Conservation (phyloP, 495 filamentous ascomycete genomes). For the Penicillium chermesinum region DNA sequence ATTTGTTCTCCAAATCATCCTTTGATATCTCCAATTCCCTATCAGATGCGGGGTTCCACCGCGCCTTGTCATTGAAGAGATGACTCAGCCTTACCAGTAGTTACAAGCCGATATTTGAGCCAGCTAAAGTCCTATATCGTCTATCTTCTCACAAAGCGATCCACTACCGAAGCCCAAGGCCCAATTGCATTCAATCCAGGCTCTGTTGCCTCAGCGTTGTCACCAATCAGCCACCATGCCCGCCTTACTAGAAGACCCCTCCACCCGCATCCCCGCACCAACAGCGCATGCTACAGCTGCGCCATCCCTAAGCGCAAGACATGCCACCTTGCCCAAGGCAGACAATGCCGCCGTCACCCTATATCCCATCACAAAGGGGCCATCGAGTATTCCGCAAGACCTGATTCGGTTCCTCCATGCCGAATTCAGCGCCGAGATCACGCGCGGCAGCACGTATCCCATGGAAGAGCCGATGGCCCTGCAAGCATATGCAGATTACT, state of each 20-base stretch:
- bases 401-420: constrained; percentile 65
- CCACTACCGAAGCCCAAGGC: not conserved
- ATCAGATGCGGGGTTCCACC: constrained; percentile 7
- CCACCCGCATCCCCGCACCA: constrained; percentile 46
- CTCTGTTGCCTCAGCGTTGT: not conserved
- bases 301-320: constrained; percentile 59
- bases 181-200: not conserved
- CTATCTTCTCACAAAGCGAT: not conserved
- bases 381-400: constrained; percentile 49
- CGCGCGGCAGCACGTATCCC: constrained; percentile 88
- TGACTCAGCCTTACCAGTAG: constrained; percentile 8
- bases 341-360: constrained; percentile 77
- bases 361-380: constrained; percentile 64
- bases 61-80: constrained; percentile 20
- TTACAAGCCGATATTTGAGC: not conserved
- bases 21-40: not conserved
- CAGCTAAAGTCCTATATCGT: not conserved
- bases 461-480: constrained; percentile 71
- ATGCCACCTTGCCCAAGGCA: constrained; percentile 69
- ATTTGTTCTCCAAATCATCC: not conserved
- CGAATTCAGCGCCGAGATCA: constrained; percentile 85
- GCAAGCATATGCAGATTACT: constrained; percentile 75
- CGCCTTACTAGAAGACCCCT: constrained; percentile 75
- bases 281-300: constrained; percentile 50
- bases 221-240: constrained; percentile 28